Evolutionary conservation across 306 rosid species (phyloP), one percentile per base, ranked within the genome.

Genomic region (Carpinus fangiana): DNA sequence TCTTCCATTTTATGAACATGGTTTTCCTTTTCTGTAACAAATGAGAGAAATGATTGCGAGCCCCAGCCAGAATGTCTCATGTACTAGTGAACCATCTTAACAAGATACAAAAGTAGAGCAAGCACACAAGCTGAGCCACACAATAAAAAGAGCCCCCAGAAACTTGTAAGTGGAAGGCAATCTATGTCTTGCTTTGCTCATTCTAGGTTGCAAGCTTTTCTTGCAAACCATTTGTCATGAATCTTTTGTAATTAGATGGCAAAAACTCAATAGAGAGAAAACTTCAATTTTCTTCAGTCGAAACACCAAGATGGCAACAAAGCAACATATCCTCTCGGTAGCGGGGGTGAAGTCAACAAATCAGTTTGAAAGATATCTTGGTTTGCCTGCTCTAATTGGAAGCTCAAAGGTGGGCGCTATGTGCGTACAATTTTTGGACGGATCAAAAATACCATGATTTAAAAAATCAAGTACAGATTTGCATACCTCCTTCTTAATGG

Each of bases 201-300:
- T 62, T 86, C 95, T 54, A 93, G 81, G 48, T 86, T 75, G 81
- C 98, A 95, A 12, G 97, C 89, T 8, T 86, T 86, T 52, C 88
- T 84, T 78, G 66, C 55, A 13, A 95, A 92, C 99, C 99, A 95
- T 61, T 95, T 95, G 89, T 95, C 99, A 78, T 88, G 98, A 77
- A 95, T 92, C 86, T 92, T 91, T 80, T 93, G 94, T 18, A 95
- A 82, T n/a, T n/a, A n/a, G n/a, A n/a, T n/a, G n/a, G n/a, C n/a
- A n/a, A n/a, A n/a, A n/a, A n/a, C n/a, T n/a, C n/a, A n/a, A n/a
- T n/a, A n/a, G n/a, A n/a, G n/a, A n/a, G n/a, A n/a, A n/a, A n/a
- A n/a, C n/a, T n/a, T n/a, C n/a, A n/a, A n/a, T n/a, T n/a, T n/a
- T n/a, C n/a, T n/a, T n/a, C n/a, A n/a, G n/a, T n/a, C n/a, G n/a